Evolutionary conservation across 1,139 yeast species (phyloP).

Genomic region (Hansenula anomala): DNA sequence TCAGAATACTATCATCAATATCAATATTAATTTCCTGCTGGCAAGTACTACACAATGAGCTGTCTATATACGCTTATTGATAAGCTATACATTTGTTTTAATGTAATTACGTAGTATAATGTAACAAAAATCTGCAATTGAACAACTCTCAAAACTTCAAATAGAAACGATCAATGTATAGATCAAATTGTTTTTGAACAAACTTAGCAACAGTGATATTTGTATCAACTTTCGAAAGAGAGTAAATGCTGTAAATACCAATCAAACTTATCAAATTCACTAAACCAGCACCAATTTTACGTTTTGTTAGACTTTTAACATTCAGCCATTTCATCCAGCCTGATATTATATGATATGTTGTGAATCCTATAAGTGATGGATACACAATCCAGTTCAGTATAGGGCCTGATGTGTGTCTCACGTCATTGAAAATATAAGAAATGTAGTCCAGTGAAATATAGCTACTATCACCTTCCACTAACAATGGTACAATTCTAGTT

Average conservation of each 20-base stretch:
- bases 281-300: conserved; percentile 16
- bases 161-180: conserved; percentile 13
- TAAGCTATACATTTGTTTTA: too few species aligned
- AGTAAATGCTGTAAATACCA: conserved; percentile 14
- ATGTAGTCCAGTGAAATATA: conserved; percentile 51
- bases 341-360: conserved; percentile 35
- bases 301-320: conserved; percentile 14
- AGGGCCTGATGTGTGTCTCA: conserved; percentile 17
- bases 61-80: too few species aligned
- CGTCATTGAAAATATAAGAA: conserved; percentile 33
- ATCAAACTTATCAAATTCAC: conserved; percentile 16
- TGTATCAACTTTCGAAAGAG: conserved; percentile 9
- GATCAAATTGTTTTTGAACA: conserved; percentile 14
- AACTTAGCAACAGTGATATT: conserved; percentile 8
- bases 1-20: too few species aligned
- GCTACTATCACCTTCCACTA: conserved; percentile 62
- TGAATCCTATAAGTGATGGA: conserved; percentile 23
- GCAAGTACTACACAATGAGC: too few species aligned
- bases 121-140: too few species aligned
- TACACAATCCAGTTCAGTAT: conserved; percentile 23
- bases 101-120: too few species aligned
- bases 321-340: conserved; percentile 35
- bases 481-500: conserved; percentile 45
- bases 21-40: too few species aligned
- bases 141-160: background rate